Conservation (phyloP, 176 grass and related monocot genomes). For the Lolium perenne region DNA sequence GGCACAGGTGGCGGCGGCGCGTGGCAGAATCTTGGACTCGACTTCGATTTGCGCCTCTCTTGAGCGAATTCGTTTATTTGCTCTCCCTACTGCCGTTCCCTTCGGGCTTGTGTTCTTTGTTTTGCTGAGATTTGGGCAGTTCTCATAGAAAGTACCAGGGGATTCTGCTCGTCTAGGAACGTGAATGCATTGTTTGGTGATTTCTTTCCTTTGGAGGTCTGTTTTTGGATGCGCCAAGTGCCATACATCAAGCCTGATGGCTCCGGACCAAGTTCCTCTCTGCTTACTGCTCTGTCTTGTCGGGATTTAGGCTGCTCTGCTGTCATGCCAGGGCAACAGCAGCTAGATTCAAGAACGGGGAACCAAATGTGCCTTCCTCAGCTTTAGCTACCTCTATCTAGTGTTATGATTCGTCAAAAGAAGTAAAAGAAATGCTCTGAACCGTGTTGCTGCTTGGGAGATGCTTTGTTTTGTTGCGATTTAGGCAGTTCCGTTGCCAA, state of each 20-base stretch:
- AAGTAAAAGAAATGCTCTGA: neutral
- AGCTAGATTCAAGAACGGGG: neutral
- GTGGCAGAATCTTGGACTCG: neutral
- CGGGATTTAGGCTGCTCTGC: neutral
- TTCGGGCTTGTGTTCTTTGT: neutral
- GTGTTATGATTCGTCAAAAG: constrained; percentile 1
- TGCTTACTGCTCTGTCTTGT: neutral
- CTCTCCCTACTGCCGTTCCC: neutral
- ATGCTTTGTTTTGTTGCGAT: constrained; percentile 1
- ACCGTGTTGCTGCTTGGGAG: neutral
- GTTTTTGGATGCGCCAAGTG: neutral
- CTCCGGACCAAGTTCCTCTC: neutral
- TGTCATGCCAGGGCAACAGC: neutral
- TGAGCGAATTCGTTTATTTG: neutral
- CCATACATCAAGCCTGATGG: neutral
- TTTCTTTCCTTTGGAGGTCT: neutral
- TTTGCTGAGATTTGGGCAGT: neutral
- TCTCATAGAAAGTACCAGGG: neutral
- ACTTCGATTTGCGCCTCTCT: constrained; percentile 13
- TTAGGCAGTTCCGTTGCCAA: neutral
- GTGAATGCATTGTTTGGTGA: neutral
- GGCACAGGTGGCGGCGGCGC: neutral
- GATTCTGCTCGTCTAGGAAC: neutral
- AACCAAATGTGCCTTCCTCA: neutral
- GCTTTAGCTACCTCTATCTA: neutral